These are phyloP conservation scores for Knoxdaviesia proteae DNA, from an alignment of 2,329 filamentous ascomycete genomes.

Conservation along the genomic window DNA sequence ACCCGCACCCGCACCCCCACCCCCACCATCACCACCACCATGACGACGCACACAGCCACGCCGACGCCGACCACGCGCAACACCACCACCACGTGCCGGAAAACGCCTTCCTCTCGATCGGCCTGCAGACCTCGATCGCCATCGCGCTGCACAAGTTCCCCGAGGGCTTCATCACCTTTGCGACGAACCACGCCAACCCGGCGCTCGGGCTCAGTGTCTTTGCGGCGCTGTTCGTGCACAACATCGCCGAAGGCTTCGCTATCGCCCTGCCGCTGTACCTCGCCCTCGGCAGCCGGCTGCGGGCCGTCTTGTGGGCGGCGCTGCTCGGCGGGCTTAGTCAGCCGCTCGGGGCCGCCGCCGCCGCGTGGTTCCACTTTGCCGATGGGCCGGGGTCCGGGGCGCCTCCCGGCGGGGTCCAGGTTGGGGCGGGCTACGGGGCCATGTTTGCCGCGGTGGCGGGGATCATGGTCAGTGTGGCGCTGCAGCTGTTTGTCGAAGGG, in stretches of 20 bases:
- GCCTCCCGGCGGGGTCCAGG: constrained; percentile 1
- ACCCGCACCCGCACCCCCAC: neutral
- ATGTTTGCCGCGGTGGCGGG: constrained; percentile 82
- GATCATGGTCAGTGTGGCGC: constrained; percentile 84
- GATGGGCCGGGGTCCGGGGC: neutral
- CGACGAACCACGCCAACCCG: constrained; percentile 90
- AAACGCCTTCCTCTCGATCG: constrained; percentile 83
- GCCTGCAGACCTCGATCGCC: constrained; percentile 86
- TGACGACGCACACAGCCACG: constrained; percentile 7
- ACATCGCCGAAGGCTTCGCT: constrained; percentile 91
- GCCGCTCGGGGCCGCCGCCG: constrained; percentile 64
- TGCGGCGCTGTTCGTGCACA: constrained; percentile 90
- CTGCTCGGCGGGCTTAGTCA: constrained; percentile 73
- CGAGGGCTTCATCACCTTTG: constrained; percentile 74
- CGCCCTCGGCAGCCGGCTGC: constrained; percentile 58
- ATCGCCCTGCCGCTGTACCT: constrained; percentile 86
- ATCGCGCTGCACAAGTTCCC: constrained; percentile 94
- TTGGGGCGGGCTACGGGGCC: constrained; percentile 34
- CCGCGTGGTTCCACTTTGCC: constrained; percentile 64
- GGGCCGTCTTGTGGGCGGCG: constrained; percentile 69
- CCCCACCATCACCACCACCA: constrained; percentile 7
- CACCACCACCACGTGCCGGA: constrained; percentile 92
- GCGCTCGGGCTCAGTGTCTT: constrained; percentile 79
- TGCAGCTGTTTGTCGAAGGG: constrained; percentile 77
- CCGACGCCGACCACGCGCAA: constrained; percentile 20